These are phyloP conservation scores for Cystobasidium sp. DNA, from an alignment of 1,284 basidiomycete species.

Conservation along the genomic window DNA sequence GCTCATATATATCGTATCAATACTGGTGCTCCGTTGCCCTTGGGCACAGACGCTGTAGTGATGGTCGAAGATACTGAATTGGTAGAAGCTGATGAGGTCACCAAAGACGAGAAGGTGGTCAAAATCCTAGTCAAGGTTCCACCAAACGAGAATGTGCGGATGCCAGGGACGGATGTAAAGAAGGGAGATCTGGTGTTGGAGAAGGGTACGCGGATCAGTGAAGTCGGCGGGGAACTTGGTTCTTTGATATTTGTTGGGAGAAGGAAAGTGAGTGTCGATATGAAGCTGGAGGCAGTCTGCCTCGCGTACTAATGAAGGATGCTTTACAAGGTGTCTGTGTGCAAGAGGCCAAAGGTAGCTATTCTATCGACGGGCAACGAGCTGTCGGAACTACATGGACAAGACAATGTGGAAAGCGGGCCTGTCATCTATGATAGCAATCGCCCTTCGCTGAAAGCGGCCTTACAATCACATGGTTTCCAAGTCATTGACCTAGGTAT, in stretches of 20 bases:
- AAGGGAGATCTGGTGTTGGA: constrained; percentile 70
- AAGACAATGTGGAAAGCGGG: neutral
- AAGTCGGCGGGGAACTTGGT: constrained; percentile 81
- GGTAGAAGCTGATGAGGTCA: constrained; percentile 54
- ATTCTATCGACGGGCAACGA: constrained; percentile 85
- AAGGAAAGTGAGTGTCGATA: constrained; percentile 63
- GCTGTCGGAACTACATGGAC: constrained; percentile 67
- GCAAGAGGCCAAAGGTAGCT: constrained; percentile 73
- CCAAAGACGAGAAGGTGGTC: constrained; percentile 70
- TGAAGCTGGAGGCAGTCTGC: neutral
- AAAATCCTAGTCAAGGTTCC: constrained; percentile 69
- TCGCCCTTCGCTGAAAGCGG: constrained; percentile 73
- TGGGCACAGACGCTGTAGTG: constrained; percentile 75
- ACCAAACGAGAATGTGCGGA: constrained; percentile 72
- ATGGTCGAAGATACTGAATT: constrained; percentile 91
- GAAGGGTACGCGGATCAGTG: constrained; percentile 66
- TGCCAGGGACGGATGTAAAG: constrained; percentile 73
- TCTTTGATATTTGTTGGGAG: constrained; percentile 78
- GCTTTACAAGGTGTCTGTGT: constrained; percentile 65
- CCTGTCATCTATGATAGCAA: constrained; percentile 80
- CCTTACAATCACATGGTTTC: constrained; percentile 73
- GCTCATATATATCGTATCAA: constrained; percentile 74
- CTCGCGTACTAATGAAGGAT: neutral
- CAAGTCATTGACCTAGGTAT: constrained; percentile 80
- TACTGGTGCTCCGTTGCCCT: constrained; percentile 75